These are phyloP conservation scores for Botrytis fragariae DNA, from an alignment of 2,329 filamentous ascomycete species.

Conservation along the genomic window DNA sequence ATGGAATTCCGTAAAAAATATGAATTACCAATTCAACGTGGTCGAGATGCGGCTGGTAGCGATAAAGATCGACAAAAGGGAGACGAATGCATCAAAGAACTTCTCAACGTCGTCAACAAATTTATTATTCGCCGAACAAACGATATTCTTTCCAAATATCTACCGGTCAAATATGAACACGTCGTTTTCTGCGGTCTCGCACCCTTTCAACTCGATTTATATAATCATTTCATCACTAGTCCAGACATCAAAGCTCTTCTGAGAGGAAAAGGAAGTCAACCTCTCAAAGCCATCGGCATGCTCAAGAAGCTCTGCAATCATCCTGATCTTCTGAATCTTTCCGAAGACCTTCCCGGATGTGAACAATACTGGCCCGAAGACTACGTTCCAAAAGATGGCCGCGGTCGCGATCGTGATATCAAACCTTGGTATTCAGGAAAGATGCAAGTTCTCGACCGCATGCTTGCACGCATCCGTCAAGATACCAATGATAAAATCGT, in stretches of 20 bases:
- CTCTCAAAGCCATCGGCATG: conserved; percentile 92
- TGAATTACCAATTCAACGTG: conserved; percentile 86
- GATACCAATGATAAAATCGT: conserved; percentile 99
- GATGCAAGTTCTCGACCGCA: conserved; percentile 96
- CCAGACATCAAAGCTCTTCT: conserved; percentile 91
- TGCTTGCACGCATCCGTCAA: conserved; percentile 91
- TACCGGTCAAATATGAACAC: conserved; percentile 98
- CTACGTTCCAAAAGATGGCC: conserved; percentile 81
- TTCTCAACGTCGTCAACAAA: conserved; percentile 87
- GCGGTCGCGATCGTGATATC: conserved; percentile 86
- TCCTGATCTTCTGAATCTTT: conserved; percentile 82
- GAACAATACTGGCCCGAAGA: conserved; percentile 80
- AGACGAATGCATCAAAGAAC: conserved; percentile 76
- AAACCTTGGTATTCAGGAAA: conserved; percentile 97
- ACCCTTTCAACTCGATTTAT: conserved; percentile 87
- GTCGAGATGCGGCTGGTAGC: conserved; percentile 84
- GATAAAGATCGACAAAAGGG: conserved; percentile 80
- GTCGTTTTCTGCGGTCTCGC: conserved; percentile 97
- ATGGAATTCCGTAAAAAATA: conserved; percentile 92
- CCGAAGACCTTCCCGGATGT: conserved; percentile 81
- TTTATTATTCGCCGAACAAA: conserved; percentile 98
- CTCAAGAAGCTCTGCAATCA: conserved; percentile 99
- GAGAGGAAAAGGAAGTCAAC: conserved; percentile 90
- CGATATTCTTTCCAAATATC: conserved; percentile 95
- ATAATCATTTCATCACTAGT: conserved; percentile 96